Base-by-base conservation (phyloP, 805 yeast species). In the Candida railenensis region DNA sequence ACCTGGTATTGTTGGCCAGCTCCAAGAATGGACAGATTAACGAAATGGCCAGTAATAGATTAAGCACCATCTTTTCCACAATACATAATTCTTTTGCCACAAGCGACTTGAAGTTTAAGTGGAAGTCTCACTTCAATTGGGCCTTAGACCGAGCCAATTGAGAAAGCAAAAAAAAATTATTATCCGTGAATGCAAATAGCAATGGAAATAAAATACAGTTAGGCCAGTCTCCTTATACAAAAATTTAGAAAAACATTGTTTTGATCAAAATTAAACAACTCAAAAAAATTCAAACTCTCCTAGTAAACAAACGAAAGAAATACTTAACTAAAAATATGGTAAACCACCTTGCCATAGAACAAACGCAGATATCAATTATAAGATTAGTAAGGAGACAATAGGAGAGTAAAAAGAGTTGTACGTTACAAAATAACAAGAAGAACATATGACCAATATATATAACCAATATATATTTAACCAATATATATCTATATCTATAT, bases 71-170 rank as follows among this genome's bases (percentile, higher is more conserved):
- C 4, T 61, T 63, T 34, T 39, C 43, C 3, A 41, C 53, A 3
- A 52, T 37, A 16, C 49, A 55, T 3, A 45, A 52, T 22, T 59
- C 64, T 18, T 52, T 55, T 51, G 46, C 54, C 8, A 53, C 53
- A 12, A 44, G 48, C 4, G 53, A 51, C 9, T 45, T 50, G 3
- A 62, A 62, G 42, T 20, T 12, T 3, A 46, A 49, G 14, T 65
- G 69, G 67, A 45, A 22, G 19, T 18, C 22, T 4, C 43, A 48
- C 32, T 57, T 57, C 40, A 40, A 37, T 7, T 57, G 61, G 61
- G 45, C 48, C 3, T 37, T 51, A 11, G 18, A 33, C 37, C 41
- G 32, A 25, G 30, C 30, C 5, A 25, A 25, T 11, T 25, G 30
- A 25, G 30, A 25, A 25, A 11, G 30, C 5, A 25, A 25, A 25